Percentiles rank a stretch among this genome's conserved stretches.
Evolutionary conservation across 1,284 basidiomycete species (phyloP).

Genomic region (Neonothopanus nambi): DNA sequence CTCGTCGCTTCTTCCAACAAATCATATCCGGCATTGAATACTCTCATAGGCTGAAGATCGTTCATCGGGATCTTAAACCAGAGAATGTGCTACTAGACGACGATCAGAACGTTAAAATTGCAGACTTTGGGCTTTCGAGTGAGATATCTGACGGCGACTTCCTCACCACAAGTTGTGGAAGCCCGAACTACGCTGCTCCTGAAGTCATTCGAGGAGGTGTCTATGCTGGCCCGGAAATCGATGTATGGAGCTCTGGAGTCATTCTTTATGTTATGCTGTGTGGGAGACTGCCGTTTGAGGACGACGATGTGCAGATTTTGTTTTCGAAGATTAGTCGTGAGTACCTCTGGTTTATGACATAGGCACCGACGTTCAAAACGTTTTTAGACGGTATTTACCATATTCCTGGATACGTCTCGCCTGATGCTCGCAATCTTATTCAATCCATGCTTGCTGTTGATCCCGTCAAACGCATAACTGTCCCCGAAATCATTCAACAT

Average conservation of each 20-base stretch:
- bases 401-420: constrained; percentile 76
- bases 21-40: constrained; percentile 96
- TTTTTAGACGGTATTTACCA: constrained; percentile 79
- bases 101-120: constrained; percentile 89
- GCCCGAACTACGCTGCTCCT: constrained; percentile 95
- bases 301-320: constrained; percentile 88
- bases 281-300: constrained; percentile 91
- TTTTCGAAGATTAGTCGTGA: constrained; percentile 92
- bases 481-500: constrained; percentile 86
- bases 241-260: constrained; percentile 97
- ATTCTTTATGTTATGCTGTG: constrained; percentile 96
- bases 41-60: constrained; percentile 92
- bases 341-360: constrained; percentile 21
- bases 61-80: constrained; percentile 94
- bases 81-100: constrained; percentile 86
- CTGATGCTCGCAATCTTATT: constrained; percentile 78
- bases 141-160: constrained; percentile 96
- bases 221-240: constrained; percentile 94
- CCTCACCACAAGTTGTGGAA: constrained; percentile 92
- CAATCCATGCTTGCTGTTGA: constrained; percentile 89
- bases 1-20: constrained; percentile 93
- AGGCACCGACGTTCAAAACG: background rate
- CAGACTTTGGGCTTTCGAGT: constrained; percentile 93
- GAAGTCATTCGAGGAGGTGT: constrained; percentile 92
- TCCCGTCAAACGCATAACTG: constrained; percentile 89